phyloP scores from a whole-genome alignment of 306 rosid species.

The Trifolium subterraneum region DNA sequence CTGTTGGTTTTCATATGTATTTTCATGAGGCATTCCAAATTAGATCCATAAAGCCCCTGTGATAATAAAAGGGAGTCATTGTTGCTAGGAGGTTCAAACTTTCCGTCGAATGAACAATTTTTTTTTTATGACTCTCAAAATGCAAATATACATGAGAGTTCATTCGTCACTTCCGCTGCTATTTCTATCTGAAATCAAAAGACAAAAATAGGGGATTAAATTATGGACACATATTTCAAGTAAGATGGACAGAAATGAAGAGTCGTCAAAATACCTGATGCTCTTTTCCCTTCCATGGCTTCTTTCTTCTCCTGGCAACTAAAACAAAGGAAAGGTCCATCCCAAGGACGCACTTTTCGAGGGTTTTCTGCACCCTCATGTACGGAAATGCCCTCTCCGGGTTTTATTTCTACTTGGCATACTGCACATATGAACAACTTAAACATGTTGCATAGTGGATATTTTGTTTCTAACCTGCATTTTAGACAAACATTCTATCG shows the following conservation, averaged over 20 bases:
- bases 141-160: slow-evolving; percentile 56
- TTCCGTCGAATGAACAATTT: slow-evolving; percentile 53
- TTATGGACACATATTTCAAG: slow-evolving; percentile 27
- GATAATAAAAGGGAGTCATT: slow-evolving; percentile 57
- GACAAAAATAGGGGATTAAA: slow-evolving; percentile 26
- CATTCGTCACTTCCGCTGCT: slow-evolving; percentile 90
- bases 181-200: slow-evolving; percentile 74
- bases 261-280: slow-evolving; percentile 55
- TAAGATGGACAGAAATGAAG: slow-evolving; percentile 25
- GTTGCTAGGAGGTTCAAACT: slow-evolving; percentile 51
- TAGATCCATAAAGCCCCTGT: slow-evolving; percentile 52
- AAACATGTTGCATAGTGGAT: slow-evolving; percentile 98
- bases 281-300: slow-evolving; percentile 98
- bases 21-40: slow-evolving; percentile 53
- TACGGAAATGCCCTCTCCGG: slow-evolving; percentile 92
- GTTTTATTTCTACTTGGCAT: slow-evolving; percentile 92
- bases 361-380: slow-evolving; percentile 65
- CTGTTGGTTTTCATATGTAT: slow-evolving; percentile 47
- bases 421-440: slow-evolving; percentile 94
- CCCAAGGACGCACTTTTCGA: slow-evolving; percentile 91
- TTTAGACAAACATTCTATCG: slow-evolving; percentile 37
- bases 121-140: slow-evolving; percentile 60
- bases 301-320: slow-evolving; percentile 98
- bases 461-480: slow-evolving; percentile 91
- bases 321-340: slow-evolving; percentile 94